These are phyloP conservation scores for Coniferiporia sulphurascens DNA, from an alignment of 1,284 basidiomycete genomes.

Conservation along the genomic window DNA sequence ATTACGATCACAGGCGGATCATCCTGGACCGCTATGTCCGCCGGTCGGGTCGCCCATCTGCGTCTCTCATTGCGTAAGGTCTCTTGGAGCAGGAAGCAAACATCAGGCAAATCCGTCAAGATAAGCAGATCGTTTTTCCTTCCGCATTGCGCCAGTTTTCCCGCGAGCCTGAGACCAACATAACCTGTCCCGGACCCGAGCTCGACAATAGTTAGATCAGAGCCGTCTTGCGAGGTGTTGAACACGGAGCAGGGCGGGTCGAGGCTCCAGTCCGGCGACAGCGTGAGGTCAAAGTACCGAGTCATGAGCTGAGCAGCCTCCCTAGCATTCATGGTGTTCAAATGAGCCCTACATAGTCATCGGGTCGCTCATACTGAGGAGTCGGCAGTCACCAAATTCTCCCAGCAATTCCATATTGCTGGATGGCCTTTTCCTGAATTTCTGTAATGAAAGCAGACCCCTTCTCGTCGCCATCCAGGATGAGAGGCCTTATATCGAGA, in stretches of 20 bases:
- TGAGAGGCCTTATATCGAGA: slow-evolving; percentile 1
- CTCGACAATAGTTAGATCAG: slow-evolving; percentile 42
- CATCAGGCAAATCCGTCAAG: slow-evolving; percentile 68
- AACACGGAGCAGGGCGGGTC: slow-evolving; percentile 52
- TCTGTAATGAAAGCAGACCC: slow-evolving; percentile 34
- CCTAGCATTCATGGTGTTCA: neutral
- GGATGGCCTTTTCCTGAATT: slow-evolving; percentile 58
- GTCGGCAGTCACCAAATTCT: slow-evolving; percentile 23
- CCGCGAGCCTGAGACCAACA: slow-evolving; percentile 46
- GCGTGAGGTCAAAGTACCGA: slow-evolving; percentile 44
- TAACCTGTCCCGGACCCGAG: slow-evolving; percentile 71
- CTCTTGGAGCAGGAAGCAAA: slow-evolving; percentile 57
- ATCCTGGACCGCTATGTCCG: neutral
- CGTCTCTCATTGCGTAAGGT: slow-evolving; percentile 32
- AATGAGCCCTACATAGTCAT: neutral
- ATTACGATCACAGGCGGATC: slow-evolving; percentile 34
- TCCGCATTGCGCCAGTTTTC: slow-evolving; percentile 23
- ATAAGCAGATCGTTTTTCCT: slow-evolving; percentile 38
- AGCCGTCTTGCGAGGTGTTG: neutral
- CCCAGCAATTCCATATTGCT: slow-evolving; percentile 65
- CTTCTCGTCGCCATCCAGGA: slow-evolving; percentile 14
- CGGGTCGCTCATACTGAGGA: no score
- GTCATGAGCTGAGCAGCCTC: slow-evolving; percentile 42
- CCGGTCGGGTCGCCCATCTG: slow-evolving; percentile 7
- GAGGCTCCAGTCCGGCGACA: slow-evolving; percentile 36